Evolutionary conservation across 2,329 filamentous ascomycete species (phyloP).

Genomic region (Fusarium devonianum): DNA sequence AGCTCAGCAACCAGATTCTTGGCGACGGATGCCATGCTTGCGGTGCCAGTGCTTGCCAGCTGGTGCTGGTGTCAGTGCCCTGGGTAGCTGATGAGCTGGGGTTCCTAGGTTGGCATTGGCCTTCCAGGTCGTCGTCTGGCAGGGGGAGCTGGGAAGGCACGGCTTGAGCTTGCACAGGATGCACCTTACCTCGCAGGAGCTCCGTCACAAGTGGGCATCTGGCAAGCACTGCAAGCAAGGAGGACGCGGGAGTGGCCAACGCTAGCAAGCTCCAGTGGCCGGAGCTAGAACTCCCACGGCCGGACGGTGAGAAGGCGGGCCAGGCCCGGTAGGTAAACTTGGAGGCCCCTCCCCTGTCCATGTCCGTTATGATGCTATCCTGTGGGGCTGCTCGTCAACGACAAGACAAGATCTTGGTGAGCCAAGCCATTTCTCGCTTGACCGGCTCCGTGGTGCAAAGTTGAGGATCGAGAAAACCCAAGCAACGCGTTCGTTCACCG

Average conservation of each 20-base stretch:
- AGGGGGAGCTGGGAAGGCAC: constrained; percentile 32
- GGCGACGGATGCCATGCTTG: constrained; percentile 23
- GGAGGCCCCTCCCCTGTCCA: constrained; percentile 26
- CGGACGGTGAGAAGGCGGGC: constrained; percentile 19
- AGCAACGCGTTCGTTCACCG: constrained; percentile 4
- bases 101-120: constrained; percentile 27
- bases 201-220: constrained; percentile 26
- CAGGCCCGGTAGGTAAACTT: background rate
- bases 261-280: constrained; percentile 23
- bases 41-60: constrained; percentile 22
- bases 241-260: constrained; percentile 31
- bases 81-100: constrained; percentile 19
- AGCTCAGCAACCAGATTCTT: constrained; percentile 29
- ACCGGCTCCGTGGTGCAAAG: constrained; percentile 3
- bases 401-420: constrained; percentile 20
- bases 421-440: constrained; percentile 14
- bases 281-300: constrained; percentile 20
- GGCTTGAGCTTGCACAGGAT: constrained; percentile 6
- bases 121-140: too few relatives aligned
- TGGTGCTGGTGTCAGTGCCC: constrained; percentile 23
- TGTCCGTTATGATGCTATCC: constrained; percentile 24
- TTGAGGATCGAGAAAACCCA: constrained; percentile 13
- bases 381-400: constrained; percentile 16
- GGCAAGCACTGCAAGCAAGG: constrained; percentile 13
- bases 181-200: constrained; percentile 9